Base-by-base conservation (phyloP, 2,329 filamentous ascomycete species). In the Fusarium dimerum region DNA sequence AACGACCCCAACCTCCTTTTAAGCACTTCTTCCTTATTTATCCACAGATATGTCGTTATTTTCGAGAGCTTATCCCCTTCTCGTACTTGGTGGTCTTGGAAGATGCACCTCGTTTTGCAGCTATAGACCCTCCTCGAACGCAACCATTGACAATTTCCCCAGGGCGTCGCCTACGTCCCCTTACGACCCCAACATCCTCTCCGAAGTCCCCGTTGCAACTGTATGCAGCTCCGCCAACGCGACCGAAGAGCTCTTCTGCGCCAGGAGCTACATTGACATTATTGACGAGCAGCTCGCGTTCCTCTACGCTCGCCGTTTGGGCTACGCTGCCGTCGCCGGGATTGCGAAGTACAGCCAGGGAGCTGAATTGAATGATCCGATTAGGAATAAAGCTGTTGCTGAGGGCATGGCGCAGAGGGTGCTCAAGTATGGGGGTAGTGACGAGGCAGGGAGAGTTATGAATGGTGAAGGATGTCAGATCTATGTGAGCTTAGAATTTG, bases 211-310 rank as follows among this genome's bases (percentile, higher is more conserved):
- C 2, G 55, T 57, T 3, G 50, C 53, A 11, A n/a, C 39, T 20
- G 40, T 48, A 4, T 52, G 50, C 45, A 52, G 46, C 17, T 45
- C 50, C 2, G 13, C 16, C 17, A 48, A 52, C 30, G 39, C 46
- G 2, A 50, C 43, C 2, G 15, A 32, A 39, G 42, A 51, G 13
- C 20, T 43, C 3, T 38, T 42, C 1, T 60, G 57, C n/a, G 57
- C 57, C 6, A 49, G 57, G 20, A 43, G n/a, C 13, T 60, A 55
- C 8, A 60, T 60, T 8, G 50, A 60, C 39, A 50, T 46, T 4
- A 60, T 60, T 4, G 54, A 60, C 12, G 57, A 60, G 43, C 57
- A 60, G 30, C 20, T 60, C 16, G 50, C 50, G 16, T 60, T 51
- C 6, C 11, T 60, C 2, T 60, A 60, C 26, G 54, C 57, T 3